Evolutionary conservation across 441 rosid genomes (phyloP).

Genomic region (Adansonia grandidieri): DNA sequence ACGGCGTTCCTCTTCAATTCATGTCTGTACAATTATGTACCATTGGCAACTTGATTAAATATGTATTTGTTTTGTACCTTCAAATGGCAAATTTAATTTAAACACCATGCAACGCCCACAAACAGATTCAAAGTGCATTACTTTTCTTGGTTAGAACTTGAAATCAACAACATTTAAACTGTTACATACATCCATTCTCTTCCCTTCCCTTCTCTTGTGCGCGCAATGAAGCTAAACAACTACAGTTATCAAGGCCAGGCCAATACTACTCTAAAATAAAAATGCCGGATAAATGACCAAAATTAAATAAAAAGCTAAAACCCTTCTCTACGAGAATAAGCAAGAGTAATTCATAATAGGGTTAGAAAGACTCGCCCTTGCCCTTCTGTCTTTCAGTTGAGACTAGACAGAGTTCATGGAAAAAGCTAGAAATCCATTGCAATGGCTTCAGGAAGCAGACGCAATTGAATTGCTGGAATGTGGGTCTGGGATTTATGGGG

Average conservation of each 20-base stretch:
- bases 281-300: neutral
- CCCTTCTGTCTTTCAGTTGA: neutral
- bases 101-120: no score
- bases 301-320: no score
- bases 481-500: constrained; percentile 42
- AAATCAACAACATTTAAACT: no score
- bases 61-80: neutral
- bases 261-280: neutral
- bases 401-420: neutral
- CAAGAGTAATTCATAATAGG: neutral
- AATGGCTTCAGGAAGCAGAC: constrained; percentile 62
- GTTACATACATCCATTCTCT: no score
- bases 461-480: constrained; percentile 50
- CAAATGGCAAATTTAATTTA: no score
- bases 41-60: neutral
- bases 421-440: constrained; percentile 44
- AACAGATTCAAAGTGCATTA: no score
- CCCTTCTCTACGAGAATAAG: no score
- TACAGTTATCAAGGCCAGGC: neutral
- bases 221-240: neutral
- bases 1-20: no score
- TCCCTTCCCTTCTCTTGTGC: neutral
- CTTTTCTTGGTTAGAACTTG: no score
- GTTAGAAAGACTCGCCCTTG: neutral
- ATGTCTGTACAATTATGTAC: no score